Evolutionary conservation across 805 yeast species (phyloP).

Genomic region (Danielozyma ontarioensis): DNA sequence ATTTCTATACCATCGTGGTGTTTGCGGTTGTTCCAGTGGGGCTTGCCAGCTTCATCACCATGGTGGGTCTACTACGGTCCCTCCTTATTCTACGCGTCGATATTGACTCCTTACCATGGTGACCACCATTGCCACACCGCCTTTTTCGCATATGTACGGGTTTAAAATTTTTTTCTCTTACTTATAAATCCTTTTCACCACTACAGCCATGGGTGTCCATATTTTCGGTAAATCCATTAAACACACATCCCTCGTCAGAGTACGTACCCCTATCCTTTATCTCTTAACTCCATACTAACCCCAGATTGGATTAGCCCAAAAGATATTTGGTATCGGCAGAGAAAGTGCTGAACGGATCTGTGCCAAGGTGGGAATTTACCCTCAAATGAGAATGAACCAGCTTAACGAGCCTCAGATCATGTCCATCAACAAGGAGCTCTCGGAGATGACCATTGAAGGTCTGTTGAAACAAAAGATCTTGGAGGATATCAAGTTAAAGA

Average conservation of each 20-base stretch:
- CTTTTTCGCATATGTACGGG: too few species aligned
- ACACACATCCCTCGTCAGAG: constrained; percentile 36
- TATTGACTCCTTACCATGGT: constrained; percentile 19
- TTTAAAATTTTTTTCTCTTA: too few species aligned
- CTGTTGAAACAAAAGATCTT: constrained; percentile 68
- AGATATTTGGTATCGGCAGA: constrained; percentile 84
- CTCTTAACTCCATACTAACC: constrained; percentile 16
- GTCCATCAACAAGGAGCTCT: constrained; percentile 81
- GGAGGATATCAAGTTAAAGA: constrained; percentile 74
- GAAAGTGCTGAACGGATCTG: constrained; percentile 70
- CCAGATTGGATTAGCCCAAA: constrained; percentile 63
- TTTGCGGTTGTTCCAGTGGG: constrained; percentile 99
- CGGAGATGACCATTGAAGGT: constrained; percentile 79
- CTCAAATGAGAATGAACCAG: constrained; percentile 92
- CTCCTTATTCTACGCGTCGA: constrained; percentile 72
- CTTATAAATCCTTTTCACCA: constrained; percentile 1
- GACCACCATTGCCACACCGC: too few species aligned
- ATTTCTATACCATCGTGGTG: constrained; percentile 82
- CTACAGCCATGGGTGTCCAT: constrained; percentile 34
- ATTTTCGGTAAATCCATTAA: constrained; percentile 41
- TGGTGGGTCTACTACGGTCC: constrained; percentile 77
- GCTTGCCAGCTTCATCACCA: constrained; percentile 85
- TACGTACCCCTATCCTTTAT: constrained; percentile 8
- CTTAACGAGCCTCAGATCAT: constrained; percentile 81
- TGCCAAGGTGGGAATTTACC: constrained; percentile 86